phyloP scores from a whole-genome alignment of 495 filamentous ascomycete genomes.

The Clavariopsis aquatica region DNA sequence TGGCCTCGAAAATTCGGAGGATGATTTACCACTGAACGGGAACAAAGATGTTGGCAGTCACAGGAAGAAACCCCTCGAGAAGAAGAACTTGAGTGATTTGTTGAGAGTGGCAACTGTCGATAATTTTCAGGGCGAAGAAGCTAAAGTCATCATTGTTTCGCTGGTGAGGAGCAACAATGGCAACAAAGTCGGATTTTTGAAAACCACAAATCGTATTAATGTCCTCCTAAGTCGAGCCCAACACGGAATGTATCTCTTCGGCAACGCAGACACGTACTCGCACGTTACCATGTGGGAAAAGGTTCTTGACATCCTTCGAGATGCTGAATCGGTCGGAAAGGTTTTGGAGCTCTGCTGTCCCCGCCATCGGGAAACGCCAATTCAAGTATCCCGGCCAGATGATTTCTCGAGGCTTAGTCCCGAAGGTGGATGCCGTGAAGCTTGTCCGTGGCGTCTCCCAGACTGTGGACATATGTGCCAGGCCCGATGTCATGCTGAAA shows the following conservation, averaged over 20 bases:
- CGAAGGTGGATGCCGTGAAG: constrained; percentile 68
- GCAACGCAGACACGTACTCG: constrained; percentile 62
- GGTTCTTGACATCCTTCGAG: constrained; percentile 58
- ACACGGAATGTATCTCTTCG: constrained; percentile 85
- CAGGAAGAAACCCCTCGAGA: constrained; percentile 64
- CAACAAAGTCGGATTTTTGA: constrained; percentile 68
- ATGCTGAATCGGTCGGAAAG: constrained; percentile 54
- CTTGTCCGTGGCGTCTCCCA: constrained; percentile 58
- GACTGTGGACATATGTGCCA: constrained; percentile 71
- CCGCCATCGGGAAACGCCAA: constrained; percentile 61
- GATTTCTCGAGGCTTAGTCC: constrained; percentile 64
- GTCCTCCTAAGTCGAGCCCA: constrained; percentile 70
- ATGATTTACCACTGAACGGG: too few relatives aligned
- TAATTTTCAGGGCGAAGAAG: constrained; percentile 80
- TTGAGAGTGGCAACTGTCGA: constrained; percentile 78
- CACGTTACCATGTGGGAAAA: constrained; percentile 69
- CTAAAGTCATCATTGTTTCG: constrained; percentile 79
- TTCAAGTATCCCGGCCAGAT: constrained; percentile 59
- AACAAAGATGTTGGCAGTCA: constrained; percentile 57
- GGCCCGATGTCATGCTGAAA: constrained; percentile 68
- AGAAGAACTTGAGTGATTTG: constrained; percentile 58
- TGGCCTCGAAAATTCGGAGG: constrained; percentile 56
- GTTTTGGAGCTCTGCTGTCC: constrained; percentile 64
- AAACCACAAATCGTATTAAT: constrained; percentile 73
- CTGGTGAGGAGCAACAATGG: constrained; percentile 71